Conservation (phyloP, 2,329 filamentous ascomycete species). For the Lachnellula suecica region DNA sequence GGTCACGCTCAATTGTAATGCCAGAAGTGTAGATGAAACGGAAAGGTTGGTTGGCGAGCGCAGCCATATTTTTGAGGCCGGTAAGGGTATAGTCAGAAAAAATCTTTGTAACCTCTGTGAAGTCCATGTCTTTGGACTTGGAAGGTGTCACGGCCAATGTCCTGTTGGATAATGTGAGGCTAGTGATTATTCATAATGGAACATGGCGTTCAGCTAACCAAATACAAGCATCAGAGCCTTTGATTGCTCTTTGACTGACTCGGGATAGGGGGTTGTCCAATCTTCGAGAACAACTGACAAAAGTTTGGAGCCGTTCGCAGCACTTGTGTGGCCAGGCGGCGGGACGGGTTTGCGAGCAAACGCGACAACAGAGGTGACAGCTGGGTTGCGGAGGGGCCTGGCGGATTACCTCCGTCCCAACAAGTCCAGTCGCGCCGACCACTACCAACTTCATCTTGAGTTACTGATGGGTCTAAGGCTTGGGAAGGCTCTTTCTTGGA, state of each 20-base stretch:
- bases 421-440: conserved; percentile 32
- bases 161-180: conserved; percentile 33
- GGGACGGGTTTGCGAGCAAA: conserved; percentile 20
- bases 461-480: too few relatives aligned
- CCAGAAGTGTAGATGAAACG: conserved; percentile 51
- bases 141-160: conserved; percentile 42
- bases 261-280: neutral
- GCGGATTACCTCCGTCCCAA: conserved; percentile 35
- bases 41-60: conserved; percentile 34
- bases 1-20: conserved; percentile 41
- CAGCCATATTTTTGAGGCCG: conserved; percentile 35
- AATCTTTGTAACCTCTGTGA: conserved; percentile 38
- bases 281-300: neutral
- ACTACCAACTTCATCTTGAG: conserved; percentile 35
- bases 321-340: neutral
- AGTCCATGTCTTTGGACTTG: conserved; percentile 30
- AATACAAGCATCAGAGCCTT: neutral
- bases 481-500: neutral
- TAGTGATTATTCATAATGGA: neutral
- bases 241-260: neutral
- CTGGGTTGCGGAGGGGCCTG: conserved; percentile 31
- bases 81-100: conserved; percentile 38
- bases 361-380: conserved; percentile 30
- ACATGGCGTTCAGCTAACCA: neutral
- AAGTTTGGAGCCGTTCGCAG: neutral